Conservation (phyloP, 108 stramenopile species). For the Craspedostauros australis region DNA sequence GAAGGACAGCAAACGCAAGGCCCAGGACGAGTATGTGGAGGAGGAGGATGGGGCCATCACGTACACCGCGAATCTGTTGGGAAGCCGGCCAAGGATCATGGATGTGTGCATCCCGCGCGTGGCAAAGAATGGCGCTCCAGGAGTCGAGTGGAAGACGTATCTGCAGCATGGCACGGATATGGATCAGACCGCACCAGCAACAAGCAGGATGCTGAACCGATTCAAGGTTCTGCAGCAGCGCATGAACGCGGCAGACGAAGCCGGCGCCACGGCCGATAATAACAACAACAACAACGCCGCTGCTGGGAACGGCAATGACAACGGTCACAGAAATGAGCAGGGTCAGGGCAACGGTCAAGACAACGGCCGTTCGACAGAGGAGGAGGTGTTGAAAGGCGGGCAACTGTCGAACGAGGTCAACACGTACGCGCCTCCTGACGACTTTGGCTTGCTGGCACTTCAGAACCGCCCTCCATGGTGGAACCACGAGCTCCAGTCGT, state of each 20-base stretch:
- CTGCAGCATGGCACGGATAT: constrained; percentile 15
- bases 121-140: constrained; percentile 30
- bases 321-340: constrained; percentile 6
- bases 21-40: constrained; percentile 23
- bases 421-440: constrained; percentile 22
- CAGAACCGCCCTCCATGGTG: constrained; percentile 89
- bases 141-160: constrained; percentile 40
- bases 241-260: constrained; percentile 10
- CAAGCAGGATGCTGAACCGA: constrained; percentile 51
- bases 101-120: constrained; percentile 84
- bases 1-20: constrained; percentile 5
- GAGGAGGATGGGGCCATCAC: constrained; percentile 75
- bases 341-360: neutral
- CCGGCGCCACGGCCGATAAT: constrained; percentile 2
- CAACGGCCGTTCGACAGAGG: neutral
- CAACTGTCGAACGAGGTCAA: neutral
- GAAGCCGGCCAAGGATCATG: constrained; percentile 83
- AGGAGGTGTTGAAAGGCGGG: neutral
- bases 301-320: constrained; percentile 8
- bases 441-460: constrained; percentile 61
- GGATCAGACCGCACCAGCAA: constrained; percentile 6
- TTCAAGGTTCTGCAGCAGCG: constrained; percentile 63
- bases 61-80: constrained; percentile 80
- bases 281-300: constrained; percentile 9
- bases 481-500: constrained; percentile 80